Conservation (phyloP, 2,329 filamentous ascomycete genomes). For the Fusarium nanum region DNA sequence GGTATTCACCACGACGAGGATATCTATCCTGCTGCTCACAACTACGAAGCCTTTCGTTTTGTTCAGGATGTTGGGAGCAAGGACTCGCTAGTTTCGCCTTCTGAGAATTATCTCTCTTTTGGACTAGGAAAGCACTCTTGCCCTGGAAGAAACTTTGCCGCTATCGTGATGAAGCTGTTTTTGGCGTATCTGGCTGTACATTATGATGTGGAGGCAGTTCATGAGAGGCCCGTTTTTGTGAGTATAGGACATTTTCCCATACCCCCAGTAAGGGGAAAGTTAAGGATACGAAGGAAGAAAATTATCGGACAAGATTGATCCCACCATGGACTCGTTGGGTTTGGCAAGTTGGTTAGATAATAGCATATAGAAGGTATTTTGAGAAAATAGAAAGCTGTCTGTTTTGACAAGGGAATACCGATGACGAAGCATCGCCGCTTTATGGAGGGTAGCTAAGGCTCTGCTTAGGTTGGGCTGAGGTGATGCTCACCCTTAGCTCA, state of each 20-base stretch:
- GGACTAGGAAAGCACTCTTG: neutral
- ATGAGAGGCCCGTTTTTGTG: neutral
- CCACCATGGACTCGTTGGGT: neutral
- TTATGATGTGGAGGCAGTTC: neutral
- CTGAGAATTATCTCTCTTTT: neutral
- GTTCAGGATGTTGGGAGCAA: neutral
- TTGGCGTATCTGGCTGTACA: neutral
- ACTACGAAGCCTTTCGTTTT: neutral
- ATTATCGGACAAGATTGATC: neutral
- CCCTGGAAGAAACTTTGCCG: neutral
- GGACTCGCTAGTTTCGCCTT: neutral
- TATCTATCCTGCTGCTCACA: neutral
- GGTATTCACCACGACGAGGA: neutral
- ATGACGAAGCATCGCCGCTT: too few species aligned
- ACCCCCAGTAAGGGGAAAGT: neutral
- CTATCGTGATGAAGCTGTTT: neutral
- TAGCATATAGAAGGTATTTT: neutral
- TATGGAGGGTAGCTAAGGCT: too few species aligned
- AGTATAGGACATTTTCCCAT: neutral
- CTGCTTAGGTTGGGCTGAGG: too few species aligned
- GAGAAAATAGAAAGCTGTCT: neutral
- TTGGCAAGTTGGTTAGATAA: neutral
- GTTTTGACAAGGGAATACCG: too few species aligned
- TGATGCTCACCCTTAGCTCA: too few species aligned
- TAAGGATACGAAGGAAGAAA: neutral